These are phyloP conservation scores for Flaveria bidentis DNA, from an alignment of 129 eudicot species.

Conservation along the genomic window DNA sequence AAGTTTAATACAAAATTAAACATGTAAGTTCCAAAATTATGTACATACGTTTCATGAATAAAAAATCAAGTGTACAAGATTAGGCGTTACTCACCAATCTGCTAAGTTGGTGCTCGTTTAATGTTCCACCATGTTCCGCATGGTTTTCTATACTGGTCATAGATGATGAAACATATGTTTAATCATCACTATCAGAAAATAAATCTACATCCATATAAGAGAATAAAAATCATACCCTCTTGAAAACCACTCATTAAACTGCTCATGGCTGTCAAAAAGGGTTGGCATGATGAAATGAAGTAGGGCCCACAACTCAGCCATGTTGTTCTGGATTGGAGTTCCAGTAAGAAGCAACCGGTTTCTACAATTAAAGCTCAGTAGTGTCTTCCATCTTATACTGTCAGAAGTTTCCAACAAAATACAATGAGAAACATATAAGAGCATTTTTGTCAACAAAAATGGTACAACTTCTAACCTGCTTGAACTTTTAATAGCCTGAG, in stretches of 20 bases:
- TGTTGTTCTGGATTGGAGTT: conserved; percentile 96
- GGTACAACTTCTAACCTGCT: conserved; percentile 49
- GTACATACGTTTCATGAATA: not conserved
- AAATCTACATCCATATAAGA: not conserved
- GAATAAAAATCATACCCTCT: conserved; percentile 66
- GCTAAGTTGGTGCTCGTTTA: conserved; percentile 95
- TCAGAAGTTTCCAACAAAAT: conserved; percentile 30
- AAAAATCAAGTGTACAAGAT: not conserved
- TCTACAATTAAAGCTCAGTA: conserved; percentile 95
- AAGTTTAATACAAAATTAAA: conserved; percentile 7
- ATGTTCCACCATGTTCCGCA: conserved; percentile 98
- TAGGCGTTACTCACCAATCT: conserved; percentile 66
- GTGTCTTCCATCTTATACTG: conserved; percentile 99
- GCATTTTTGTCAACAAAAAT: not conserved
- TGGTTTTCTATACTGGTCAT: conserved; percentile 86
- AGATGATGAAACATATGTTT: conserved; percentile 18
- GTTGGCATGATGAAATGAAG: conserved; percentile 99
- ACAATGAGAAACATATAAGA: conserved; percentile 16
- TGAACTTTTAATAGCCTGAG: conserved; percentile 95
- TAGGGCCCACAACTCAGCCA: conserved; percentile 99
- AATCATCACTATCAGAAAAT: not conserved
- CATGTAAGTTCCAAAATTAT: conserved; percentile 16
- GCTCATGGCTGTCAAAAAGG: conserved; percentile 96
- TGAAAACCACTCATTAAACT: conserved; percentile 97
- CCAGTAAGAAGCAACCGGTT: conserved; percentile 98